A percentile compares a stretch with the other conserved stretches of the same genome.
Evolutionary conservation across 2,329 filamentous ascomycete species (phyloP).

Genomic region (Pseudogymnoascus sp.): DNA sequence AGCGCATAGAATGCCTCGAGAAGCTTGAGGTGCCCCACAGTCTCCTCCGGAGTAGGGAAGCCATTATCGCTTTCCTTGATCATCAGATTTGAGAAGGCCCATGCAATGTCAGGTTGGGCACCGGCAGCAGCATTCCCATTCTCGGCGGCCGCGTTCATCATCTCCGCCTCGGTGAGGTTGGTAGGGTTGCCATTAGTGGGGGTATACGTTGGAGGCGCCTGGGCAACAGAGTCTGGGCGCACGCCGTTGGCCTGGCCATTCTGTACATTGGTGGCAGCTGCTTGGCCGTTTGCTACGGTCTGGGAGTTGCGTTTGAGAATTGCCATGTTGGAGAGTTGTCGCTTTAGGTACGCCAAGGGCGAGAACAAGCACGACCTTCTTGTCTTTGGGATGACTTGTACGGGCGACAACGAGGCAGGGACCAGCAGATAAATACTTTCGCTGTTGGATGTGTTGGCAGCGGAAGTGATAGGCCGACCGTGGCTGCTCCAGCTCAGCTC

Average conservation of each 20-base stretch:
- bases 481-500: background rate
- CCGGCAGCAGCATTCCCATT: background rate
- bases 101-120: constrained; percentile 7
- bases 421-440: background rate
- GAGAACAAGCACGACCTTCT: background rate
- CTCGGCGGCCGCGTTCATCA: background rate
- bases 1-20: constrained; percentile 60
- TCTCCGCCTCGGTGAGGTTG: constrained; percentile 1
- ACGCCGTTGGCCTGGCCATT: background rate
- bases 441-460: background rate
- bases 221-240: background rate
- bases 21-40: constrained; percentile 67
- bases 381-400: background rate
- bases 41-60: constrained; percentile 45
- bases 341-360: background rate
- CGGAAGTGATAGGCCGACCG: background rate
- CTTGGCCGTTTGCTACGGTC: background rate
- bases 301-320: background rate
- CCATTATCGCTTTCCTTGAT: constrained; percentile 27
- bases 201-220: background rate
- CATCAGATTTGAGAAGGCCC: constrained; percentile 33
- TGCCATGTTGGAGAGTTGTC: background rate
- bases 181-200: background rate
- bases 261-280: background rate
- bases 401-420: background rate